phyloP scores from a whole-genome alignment of 495 filamentous ascomycete species.

The Paragyromitra xinjiangensis region DNA sequence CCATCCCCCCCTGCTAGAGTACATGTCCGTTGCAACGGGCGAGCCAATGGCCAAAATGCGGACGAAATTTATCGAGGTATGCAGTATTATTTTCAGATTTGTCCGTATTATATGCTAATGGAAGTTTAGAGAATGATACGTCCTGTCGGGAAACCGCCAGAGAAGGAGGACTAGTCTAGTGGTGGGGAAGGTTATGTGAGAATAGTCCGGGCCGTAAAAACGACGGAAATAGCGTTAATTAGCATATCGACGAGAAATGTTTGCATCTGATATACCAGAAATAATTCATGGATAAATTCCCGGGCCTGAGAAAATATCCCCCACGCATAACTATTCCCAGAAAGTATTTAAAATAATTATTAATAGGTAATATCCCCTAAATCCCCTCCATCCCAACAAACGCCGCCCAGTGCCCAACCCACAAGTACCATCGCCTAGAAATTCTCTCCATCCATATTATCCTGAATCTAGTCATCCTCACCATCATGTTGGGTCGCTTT shows the following conservation, averaged over 20 bases:
- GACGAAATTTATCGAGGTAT: constrained; percentile 75
- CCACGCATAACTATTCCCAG: neutral
- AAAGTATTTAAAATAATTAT: neutral
- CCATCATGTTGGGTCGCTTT: neutral
- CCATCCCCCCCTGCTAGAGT: constrained; percentile 86
- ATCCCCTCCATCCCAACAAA: constrained; percentile 3
- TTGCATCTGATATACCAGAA: neutral
- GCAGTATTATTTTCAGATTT: constrained; percentile 22
- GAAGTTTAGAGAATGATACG: constrained; percentile 80
- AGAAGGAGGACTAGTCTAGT: constrained; percentile 63
- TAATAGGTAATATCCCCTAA: constrained; percentile 7
- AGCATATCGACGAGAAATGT: neutral
- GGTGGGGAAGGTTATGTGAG: neutral
- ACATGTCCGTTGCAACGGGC: constrained; percentile 88
- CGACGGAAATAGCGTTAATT: neutral
- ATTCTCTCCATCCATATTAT: neutral
- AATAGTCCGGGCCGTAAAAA: neutral
- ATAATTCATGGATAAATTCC: neutral
- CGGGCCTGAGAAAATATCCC: neutral
- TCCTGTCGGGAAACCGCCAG: constrained; percentile 84
- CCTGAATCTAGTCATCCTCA: constrained; percentile 21
- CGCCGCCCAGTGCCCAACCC: neutral
- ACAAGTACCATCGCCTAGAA: neutral
- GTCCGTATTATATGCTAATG: neutral
- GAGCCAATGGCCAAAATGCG: constrained; percentile 82